Conservation (phyloP, 73 alveolate genomes). For the Paramecium sonneborni region DNA sequence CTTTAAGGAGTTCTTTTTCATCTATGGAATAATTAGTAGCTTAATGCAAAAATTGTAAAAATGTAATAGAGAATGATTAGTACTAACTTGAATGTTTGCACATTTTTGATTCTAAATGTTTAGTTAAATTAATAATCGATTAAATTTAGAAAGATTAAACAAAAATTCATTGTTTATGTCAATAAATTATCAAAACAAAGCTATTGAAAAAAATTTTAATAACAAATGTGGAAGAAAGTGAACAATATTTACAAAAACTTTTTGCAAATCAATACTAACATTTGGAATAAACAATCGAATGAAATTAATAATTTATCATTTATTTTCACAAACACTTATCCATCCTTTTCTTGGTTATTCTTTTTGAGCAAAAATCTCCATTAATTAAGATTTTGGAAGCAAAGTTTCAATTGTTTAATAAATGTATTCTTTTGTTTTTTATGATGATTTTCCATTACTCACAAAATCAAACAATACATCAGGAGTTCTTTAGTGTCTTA, state of each 20-base stretch:
- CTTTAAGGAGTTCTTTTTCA: too few species aligned
- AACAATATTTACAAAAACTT: too few species aligned
- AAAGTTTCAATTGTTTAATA: slow-evolving; percentile 57
- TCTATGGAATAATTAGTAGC: too few species aligned
- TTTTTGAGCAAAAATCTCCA: slow-evolving; percentile 57
- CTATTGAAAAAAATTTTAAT: too few species aligned
- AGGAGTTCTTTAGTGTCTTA: slow-evolving; percentile 65
- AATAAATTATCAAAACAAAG: too few species aligned
- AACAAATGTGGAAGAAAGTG: too few species aligned
- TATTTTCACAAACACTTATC: slow-evolving; percentile 38
- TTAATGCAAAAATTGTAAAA: too few species aligned
- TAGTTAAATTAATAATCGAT: not conserved
- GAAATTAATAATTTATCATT: not conserved
- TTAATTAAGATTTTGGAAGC: slow-evolving; percentile 57
- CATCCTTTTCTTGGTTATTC: slow-evolving; percentile 46
- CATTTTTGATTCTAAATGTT: not conserved
- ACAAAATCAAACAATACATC: slow-evolving; percentile 62
- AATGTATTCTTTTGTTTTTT: slow-evolving; percentile 52
- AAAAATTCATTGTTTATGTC: not conserved
- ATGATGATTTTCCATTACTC: not conserved
- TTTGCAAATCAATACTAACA: not conserved
- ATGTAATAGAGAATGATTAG: not conserved
- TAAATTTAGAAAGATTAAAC: not conserved
- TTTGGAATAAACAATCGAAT: not conserved
- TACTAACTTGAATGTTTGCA: not conserved